Evolutionary conservation across 352 stramenopile species (phyloP), one percentile per base, ranked within the genome.

Genomic region (Pythium apleroticum): DNA sequence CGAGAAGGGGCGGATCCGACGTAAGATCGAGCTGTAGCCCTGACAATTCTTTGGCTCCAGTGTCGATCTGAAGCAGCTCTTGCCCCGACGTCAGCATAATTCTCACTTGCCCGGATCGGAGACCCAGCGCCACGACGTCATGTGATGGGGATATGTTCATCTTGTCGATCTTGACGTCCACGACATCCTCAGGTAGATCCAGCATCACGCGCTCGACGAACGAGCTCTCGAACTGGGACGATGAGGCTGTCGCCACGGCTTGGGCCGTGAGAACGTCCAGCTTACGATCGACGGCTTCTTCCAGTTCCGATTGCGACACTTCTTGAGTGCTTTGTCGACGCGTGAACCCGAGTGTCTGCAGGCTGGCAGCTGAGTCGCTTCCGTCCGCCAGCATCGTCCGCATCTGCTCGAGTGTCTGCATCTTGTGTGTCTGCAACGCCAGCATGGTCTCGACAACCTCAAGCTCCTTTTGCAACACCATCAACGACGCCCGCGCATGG

Each of bases 161-260:
- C 25, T 79, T 81, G 50, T 64, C 65, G 58, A 90, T 78, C 39
- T 78, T 75, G 39, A 90, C 60, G 24, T 78, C 77, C 0, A 67
- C 74, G 11, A 86, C 61, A 4, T 55, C 28, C 2, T 60, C 50
- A 3, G 52, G 27, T 15, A 69, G 35, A 0, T 33, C 6, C 4
- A 78, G 49, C 9, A 49, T 28, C 0, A 53, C 63, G 43, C 57
- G 57, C 28, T 85, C 72, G 0, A 90, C 67, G 57, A 88, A 89
- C 30, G 70, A 72, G n/a, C 63, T 60, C 1, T 83, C 71, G 52
- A 89, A 90, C 5, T 31, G 33, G 12, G 15, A 24, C 1, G 15
- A 9, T n/a, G 65, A 35, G 6, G 33, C 30, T 25, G 3, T 19
- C 20, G 37, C 35, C n/a, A 62, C 4, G 10, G 45, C 46, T 1